phyloP scores from a whole-genome alignment of 441 rosid genomes.

The Populus trichocarpa region DNA sequence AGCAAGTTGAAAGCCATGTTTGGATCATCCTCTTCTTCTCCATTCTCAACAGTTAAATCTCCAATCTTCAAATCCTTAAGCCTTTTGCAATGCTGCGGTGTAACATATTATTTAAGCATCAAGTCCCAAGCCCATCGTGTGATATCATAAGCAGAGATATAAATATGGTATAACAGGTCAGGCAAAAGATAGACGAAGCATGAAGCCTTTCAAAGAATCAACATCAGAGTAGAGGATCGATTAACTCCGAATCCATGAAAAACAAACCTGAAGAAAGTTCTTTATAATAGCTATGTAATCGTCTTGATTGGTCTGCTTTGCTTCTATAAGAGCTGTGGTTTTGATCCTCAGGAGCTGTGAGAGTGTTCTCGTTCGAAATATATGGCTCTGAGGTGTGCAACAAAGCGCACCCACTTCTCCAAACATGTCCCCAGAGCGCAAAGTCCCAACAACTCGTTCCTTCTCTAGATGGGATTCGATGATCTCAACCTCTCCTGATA shows the following conservation, averaged over 20 bases:
- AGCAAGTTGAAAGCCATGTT: conserved; percentile 51
- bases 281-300: conserved; percentile 61
- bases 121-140: neutral
- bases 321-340: conserved; percentile 54
- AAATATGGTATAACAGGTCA: neutral
- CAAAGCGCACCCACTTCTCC: conserved; percentile 89
- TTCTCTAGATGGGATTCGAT: conserved; percentile 54
- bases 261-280: conserved; percentile 62
- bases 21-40: conserved; percentile 41
- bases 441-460: conserved; percentile 50
- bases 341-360: conserved; percentile 78
- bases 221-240: neutral
- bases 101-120: neutral
- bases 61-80: conserved; percentile 47
- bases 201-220: neutral
- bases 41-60: conserved; percentile 37
- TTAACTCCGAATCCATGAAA: neutral
- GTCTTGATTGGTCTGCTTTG: conserved; percentile 59
- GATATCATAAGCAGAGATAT: neutral
- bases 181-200: neutral
- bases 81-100: conserved; percentile 56
- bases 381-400: conserved; percentile 58
- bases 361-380: conserved; percentile 70
- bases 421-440: conserved; percentile 65
- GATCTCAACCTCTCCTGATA: conserved; percentile 75